These are phyloP conservation scores for Lentinula detonsa DNA, from an alignment of 768 basidiomycete species.

Conservation along the genomic window DNA sequence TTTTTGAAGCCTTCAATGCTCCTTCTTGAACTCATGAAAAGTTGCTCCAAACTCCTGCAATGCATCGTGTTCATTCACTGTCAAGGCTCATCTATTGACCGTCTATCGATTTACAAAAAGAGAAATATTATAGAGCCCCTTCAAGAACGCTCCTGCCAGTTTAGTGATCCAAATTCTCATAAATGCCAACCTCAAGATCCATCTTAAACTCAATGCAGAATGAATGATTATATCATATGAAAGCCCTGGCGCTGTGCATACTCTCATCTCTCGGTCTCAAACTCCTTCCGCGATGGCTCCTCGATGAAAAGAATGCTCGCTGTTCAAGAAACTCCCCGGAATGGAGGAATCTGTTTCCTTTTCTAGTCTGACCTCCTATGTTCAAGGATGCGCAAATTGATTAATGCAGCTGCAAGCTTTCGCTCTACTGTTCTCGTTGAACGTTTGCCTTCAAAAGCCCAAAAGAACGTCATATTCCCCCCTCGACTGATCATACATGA, in stretches of 20 bases:
- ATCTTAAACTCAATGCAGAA: background rate
- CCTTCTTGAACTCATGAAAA: too few species aligned
- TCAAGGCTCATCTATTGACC: too few species aligned
- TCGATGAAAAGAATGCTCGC: background rate
- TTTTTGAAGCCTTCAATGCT: too few species aligned
- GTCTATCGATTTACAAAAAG: too few species aligned
- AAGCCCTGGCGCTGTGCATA: background rate
- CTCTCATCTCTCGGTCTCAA: background rate
- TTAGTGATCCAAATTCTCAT: background rate
- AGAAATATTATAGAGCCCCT: conserved; percentile 21
- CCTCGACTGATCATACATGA: background rate
- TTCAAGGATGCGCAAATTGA: too few species aligned
- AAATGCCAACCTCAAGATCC: background rate
- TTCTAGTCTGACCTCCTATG: background rate
- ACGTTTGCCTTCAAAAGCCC: too few species aligned
- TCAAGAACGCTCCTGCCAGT: background rate
- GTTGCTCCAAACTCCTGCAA: too few species aligned
- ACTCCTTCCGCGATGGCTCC: background rate
- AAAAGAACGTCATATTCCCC: too few species aligned
- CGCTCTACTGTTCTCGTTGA: too few species aligned
- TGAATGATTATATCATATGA: background rate
- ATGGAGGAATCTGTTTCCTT: background rate
- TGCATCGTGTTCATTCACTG: too few species aligned
- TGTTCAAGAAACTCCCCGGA: background rate
- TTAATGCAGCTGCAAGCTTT: too few species aligned